Percentiles rank a stretch among this genome's conserved stretches.
phyloP scores from a whole-genome alignment of 441 rosid species.

The Adansonia gregorii region DNA sequence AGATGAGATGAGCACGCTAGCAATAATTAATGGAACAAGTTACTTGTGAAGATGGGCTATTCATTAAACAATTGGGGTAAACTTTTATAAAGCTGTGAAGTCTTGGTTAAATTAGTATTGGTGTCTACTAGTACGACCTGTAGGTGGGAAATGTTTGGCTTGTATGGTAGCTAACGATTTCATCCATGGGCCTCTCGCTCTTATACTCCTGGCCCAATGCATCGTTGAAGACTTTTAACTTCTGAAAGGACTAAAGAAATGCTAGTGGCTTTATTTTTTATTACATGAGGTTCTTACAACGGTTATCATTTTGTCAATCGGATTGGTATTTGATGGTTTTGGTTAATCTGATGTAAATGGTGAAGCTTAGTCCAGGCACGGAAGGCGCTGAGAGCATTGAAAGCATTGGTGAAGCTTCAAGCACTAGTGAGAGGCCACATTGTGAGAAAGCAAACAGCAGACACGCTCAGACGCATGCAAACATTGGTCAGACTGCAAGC shows the following conservation, averaged over 20 bases:
- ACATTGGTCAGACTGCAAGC: constrained; percentile 64
- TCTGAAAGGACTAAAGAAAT: constrained; percentile 11
- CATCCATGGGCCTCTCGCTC: background rate
- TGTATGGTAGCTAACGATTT: background rate
- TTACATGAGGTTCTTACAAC: background rate
- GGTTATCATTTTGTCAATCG: background rate
- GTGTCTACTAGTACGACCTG: background rate
- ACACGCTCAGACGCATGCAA: constrained; percentile 70
- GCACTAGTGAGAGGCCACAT: constrained; percentile 73
- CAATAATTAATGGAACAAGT: background rate
- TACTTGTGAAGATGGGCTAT: background rate
- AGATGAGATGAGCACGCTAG: constrained; percentile 9
- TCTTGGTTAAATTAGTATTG: background rate
- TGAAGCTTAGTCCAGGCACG: constrained; percentile 46
- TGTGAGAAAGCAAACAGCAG: constrained; percentile 66
- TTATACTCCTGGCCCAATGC: background rate
- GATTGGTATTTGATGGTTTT: constrained; percentile 17
- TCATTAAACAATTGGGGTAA: constrained; percentile 7
- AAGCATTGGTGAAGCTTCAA: constrained; percentile 73
- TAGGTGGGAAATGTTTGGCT: background rate
- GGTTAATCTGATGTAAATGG: constrained; percentile 14
- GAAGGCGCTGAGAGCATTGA: constrained; percentile 68
- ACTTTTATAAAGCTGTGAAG: constrained; percentile 22
- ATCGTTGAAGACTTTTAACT: background rate
- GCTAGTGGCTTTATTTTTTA: background rate